Percentiles rank a stretch among this genome's conserved stretches.
Conservation (phyloP, 176 grass and related monocot species). For the Triticum dicoccoides region DNA sequence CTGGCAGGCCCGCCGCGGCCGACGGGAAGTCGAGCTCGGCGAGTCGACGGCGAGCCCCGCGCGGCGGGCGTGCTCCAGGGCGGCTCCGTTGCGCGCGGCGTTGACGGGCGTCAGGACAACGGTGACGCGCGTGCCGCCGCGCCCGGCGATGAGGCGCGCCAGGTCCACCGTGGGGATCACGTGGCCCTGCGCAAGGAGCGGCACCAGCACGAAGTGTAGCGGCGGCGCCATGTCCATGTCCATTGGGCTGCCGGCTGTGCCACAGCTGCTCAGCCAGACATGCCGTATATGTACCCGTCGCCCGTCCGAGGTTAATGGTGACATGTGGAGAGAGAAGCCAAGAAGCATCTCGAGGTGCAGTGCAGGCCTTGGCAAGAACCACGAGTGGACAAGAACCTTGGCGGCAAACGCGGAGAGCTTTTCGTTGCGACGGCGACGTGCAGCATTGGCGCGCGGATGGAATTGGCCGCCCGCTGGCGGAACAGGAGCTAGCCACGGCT, state of each 20-base stretch:
- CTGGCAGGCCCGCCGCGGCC: slow-evolving; percentile 13
- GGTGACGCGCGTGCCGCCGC: slow-evolving; percentile 21
- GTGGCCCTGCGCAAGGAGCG: slow-evolving; percentile 37
- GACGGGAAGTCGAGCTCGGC: background rate
- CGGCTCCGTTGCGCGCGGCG: too few relatives aligned
- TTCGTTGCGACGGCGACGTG: background rate
- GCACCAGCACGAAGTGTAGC: slow-evolving; percentile 57
- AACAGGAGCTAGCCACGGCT: background rate
- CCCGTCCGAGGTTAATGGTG: background rate
- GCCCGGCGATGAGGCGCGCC: slow-evolving; percentile 21
- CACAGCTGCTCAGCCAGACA: background rate
- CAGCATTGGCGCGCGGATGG: background rate
- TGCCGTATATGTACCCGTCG: background rate
- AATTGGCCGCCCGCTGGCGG: background rate
- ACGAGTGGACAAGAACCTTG: background rate
- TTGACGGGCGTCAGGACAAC: slow-evolving; percentile 27
- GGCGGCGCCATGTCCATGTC: background rate
- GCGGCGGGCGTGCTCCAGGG: too few relatives aligned
- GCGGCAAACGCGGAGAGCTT: background rate
- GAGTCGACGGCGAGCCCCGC: too few relatives aligned
- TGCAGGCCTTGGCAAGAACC: background rate
- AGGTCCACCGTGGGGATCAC: too few relatives aligned
- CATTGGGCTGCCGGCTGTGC: background rate
- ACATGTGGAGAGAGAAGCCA: background rate
- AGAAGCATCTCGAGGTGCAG: background rate